Evolutionary conservation across 371 early-diverging fungal species (phyloP).

Genomic region (Saksenaea vasiformis): DNA sequence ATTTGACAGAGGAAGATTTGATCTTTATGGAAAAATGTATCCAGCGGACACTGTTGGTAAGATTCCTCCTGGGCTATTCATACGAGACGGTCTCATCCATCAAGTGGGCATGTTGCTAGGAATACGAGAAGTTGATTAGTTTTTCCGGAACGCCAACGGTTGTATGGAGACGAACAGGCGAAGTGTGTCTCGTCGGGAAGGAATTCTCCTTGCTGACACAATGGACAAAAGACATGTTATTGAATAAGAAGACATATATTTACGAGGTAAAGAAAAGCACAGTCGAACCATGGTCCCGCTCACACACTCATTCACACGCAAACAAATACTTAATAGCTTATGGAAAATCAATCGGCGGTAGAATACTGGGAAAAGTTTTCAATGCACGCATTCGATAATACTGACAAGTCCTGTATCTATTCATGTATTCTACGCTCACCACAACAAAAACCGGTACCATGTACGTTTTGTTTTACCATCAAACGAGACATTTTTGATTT

Average conservation of each 20-base stretch:
- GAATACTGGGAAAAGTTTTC: constrained; percentile 94
- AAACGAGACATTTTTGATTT: constrained; percentile 92
- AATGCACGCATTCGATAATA: constrained; percentile 86
- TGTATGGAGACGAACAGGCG: constrained; percentile 93
- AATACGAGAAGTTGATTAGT: constrained; percentile 63
- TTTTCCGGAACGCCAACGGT: constrained; percentile 94
- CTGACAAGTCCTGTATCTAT: constrained; percentile 76
- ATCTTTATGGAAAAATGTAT: constrained; percentile 94
- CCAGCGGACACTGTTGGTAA: constrained; percentile 82
- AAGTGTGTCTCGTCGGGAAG: constrained; percentile 89
- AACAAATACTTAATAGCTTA: no score
- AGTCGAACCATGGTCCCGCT: no score
- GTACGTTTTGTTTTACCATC: constrained; percentile 92
- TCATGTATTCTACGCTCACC: constrained; percentile 76
- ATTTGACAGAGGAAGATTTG: constrained; percentile 88
- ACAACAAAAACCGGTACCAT: constrained; percentile 71
- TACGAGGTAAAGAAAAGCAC: constrained; percentile 50
- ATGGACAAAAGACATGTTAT: constrained; percentile 81
- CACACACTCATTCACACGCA: no score
- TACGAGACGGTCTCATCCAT: not conserved
- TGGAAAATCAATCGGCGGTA: constrained; percentile 89
- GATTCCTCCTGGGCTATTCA: not conserved
- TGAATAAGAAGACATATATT: constrained; percentile 78
- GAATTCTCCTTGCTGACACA: constrained; percentile 89
- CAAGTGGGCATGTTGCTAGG: constrained; percentile 14